Evolutionary conservation across 495 filamentous ascomycete genomes (phyloP).

Genomic region (Lasiosphaeria hispida): DNA sequence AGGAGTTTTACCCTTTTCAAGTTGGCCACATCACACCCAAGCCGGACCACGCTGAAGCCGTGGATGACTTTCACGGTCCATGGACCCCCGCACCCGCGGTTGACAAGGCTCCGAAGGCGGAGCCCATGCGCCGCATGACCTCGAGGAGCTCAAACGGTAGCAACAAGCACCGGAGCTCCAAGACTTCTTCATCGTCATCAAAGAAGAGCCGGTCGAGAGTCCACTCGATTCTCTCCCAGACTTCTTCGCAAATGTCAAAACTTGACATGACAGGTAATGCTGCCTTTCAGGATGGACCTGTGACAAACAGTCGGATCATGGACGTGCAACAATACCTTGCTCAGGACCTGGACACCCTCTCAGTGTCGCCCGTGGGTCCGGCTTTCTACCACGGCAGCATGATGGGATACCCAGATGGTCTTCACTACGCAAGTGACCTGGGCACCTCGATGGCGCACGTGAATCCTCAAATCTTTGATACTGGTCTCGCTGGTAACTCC

Average conservation of each 20-base stretch:
- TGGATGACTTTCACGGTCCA: slow-evolving; percentile 45
- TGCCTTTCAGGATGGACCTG: slow-evolving; percentile 32
- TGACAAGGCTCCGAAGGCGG: slow-evolving; percentile 37
- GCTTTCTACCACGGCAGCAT: slow-evolving; percentile 37
- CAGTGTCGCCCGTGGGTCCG: slow-evolving; percentile 35
- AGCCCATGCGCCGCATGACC: slow-evolving; percentile 48
- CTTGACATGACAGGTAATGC: slow-evolving; percentile 51
- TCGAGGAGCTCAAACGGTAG: slow-evolving; percentile 48
- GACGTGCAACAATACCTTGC: slow-evolving; percentile 44
- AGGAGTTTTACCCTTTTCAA: slow-evolving; percentile 36
- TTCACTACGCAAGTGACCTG: slow-evolving; percentile 39
- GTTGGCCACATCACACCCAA: slow-evolving; percentile 48
- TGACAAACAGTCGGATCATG: slow-evolving; percentile 39
- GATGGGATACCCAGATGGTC: slow-evolving; percentile 42
- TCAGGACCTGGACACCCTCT: slow-evolving; percentile 46
- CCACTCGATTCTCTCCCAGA: slow-evolving; percentile 42
- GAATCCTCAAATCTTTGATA: slow-evolving; percentile 48
- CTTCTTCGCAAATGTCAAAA: slow-evolving; percentile 45
- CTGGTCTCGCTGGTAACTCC: slow-evolving; percentile 40
- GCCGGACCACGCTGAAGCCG: slow-evolving; percentile 44
- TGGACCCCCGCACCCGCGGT: slow-evolving; percentile 39
- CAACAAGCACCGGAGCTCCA: slow-evolving; percentile 47
- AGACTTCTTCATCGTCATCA: slow-evolving; percentile 34
- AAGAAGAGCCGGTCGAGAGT: slow-evolving; percentile 46
- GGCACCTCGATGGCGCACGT: slow-evolving; percentile 40